These are phyloP conservation scores for Pythium dissimile DNA, from an alignment of 352 stramenopile species.

Conservation along the genomic window DNA sequence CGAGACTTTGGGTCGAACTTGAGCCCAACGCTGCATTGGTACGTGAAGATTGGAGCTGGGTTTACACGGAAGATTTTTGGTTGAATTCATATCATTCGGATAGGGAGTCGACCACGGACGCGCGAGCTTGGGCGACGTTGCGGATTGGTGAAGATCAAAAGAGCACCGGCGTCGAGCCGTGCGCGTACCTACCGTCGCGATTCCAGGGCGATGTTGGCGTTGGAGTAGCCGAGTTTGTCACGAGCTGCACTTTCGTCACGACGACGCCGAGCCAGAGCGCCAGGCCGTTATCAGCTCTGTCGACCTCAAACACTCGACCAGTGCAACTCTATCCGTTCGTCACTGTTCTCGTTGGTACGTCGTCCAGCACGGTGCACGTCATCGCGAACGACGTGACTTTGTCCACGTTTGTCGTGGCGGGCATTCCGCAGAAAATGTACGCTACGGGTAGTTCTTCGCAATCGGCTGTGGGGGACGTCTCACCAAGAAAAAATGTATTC, in stretches of 20 bases:
- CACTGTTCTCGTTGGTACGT: constrained; percentile 38
- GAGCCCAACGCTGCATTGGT: not conserved
- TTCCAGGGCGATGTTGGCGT: not conserved
- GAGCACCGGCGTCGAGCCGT: not conserved
- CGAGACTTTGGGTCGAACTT: too few relatives aligned
- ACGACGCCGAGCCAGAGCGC: not conserved
- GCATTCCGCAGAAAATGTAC: constrained; percentile 43
- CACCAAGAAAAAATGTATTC: too few relatives aligned
- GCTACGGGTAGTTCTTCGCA: constrained; percentile 6
- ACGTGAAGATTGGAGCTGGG: not conserved
- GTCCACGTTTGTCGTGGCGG: constrained; percentile 40
- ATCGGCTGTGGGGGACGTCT: not conserved
- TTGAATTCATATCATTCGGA: too few relatives aligned
- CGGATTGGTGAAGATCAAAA: not conserved
- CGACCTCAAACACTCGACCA: not conserved
- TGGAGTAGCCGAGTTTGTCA: constrained; percentile 5
- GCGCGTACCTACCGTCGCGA: constrained; percentile 4
- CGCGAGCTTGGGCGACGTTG: constrained; percentile 3
- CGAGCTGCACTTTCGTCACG: constrained; percentile 6
- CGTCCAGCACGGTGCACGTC: constrained; percentile 41
- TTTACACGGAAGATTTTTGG: too few relatives aligned
- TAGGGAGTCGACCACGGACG: not conserved
- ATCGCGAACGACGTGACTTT: constrained; percentile 41
- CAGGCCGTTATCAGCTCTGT: not conserved
- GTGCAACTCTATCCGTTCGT: not conserved